Base-by-base conservation (phyloP, 2,329 filamentous ascomycete genomes). In the Aschersonia sp. region DNA sequence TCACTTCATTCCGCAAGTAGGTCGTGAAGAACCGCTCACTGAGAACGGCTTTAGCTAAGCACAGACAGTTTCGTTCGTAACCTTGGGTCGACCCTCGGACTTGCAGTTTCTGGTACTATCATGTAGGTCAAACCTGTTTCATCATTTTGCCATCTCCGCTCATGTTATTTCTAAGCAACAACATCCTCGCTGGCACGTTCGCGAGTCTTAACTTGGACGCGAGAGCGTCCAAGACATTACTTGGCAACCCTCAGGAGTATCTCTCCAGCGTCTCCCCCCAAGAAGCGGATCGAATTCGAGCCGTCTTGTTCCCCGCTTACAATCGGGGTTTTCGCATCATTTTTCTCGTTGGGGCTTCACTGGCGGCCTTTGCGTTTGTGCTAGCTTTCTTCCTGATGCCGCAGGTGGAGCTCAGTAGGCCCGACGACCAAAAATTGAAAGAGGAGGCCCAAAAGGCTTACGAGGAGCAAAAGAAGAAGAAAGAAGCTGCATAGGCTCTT, bases 1-100 rank as follows among this genome's bases (percentile, higher is more conserved):
- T 68, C 4, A 69, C 65, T n/a, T 68, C 65, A 5, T 68, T 68
- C 44, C 56, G 66, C 47, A 68, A 68, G 65, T 68, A 53, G 53
- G 63, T 55, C 5, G 6, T 10, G 22, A 30, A 29, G n/a, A 14
- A 22, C 6, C 32, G 30, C 30, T 6, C 8, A 7, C 7, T 29
- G 4, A 4, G 1, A 4, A 8, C 4, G 14, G 30, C 12, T 8
- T 42, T 33, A 10, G 8, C 37, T 45, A 5, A 3, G 22, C 2
- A 0, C 2, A 8, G 1, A 30, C 37, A 68, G 65, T 42, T 68
- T 68, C 37, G 61, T 68, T 1, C 56, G 65, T 39, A 68, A 68
- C 39, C 44, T 68, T 1, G 66, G 65, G 3, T 59, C 62, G 8
- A 67, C 65, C 1, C 50, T 68, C 3, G 65, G 66, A 0, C 56